phyloP scores from a whole-genome alignment of 23 red algal species.

The Gracilaria gracilis region DNA sequence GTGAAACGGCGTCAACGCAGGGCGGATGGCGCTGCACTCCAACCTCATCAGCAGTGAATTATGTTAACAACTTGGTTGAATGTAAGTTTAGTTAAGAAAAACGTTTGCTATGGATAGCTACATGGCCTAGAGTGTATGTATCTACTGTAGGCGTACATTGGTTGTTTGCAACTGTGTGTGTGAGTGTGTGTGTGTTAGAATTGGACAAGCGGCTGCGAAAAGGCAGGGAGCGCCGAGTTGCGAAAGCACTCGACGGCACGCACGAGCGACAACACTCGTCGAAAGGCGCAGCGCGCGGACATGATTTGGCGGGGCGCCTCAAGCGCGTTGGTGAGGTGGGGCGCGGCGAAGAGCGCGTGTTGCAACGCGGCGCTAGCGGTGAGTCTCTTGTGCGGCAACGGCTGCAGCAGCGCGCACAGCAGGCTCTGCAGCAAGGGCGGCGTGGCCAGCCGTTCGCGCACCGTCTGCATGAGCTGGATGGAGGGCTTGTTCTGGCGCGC shows the following conservation, averaged over 20 bases:
- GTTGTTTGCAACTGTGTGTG: no score
- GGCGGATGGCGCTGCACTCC: not conserved
- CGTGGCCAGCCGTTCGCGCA: not conserved
- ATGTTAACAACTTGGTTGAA: no score
- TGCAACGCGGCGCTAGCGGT: constrained; percentile 34
- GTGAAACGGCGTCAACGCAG: constrained; percentile 20
- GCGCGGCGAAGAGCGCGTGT: not conserved
- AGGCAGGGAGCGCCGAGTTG: not conserved
- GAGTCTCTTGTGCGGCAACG: not conserved
- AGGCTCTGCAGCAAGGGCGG: constrained; percentile 32
- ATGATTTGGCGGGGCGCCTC: not conserved
- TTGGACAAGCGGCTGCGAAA: not conserved
- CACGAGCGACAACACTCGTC: not conserved
- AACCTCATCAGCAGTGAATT: not conserved
- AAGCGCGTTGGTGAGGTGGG: not conserved
- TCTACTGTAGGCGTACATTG: no score
- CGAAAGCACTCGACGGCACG: not conserved
- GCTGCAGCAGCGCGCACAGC: constrained; percentile 33
- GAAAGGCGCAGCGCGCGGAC: not conserved
- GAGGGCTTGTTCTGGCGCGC: not conserved
- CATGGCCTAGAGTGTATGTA: no score
- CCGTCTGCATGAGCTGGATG: constrained; percentile 5
- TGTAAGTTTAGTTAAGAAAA: no score
- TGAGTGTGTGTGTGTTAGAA: not conserved
- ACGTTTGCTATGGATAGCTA: no score